phyloP scores from a whole-genome alignment of 805 yeast species.

The Yamadazyma sp. region DNA sequence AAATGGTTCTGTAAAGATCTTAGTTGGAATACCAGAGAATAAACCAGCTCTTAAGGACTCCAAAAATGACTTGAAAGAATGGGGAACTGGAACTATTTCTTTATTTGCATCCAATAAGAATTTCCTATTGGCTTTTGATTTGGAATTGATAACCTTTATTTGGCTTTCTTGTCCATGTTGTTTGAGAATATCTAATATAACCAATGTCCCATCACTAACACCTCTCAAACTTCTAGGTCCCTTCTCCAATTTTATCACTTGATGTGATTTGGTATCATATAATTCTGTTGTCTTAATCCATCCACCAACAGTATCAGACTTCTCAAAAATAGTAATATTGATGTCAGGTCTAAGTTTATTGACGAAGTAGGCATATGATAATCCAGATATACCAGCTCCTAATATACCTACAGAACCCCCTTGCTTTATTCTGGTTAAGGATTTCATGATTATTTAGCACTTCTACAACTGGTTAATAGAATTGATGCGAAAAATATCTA shows the following conservation, averaged over 20 bases:
- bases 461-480: no score
- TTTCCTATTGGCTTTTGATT: constrained; percentile 67
- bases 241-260: constrained; percentile 54
- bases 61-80: constrained; percentile 27
- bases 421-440: constrained; percentile 1
- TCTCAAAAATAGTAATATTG: constrained; percentile 60
- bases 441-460: constrained; percentile 1
- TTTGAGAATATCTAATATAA: constrained; percentile 59
- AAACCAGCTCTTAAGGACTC: constrained; percentile 35
- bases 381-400: constrained; percentile 89
- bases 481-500: no score
- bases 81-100: constrained; percentile 54
- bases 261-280: constrained; percentile 20
- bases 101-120: constrained; percentile 52
- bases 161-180: constrained; percentile 47
- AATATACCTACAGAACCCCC: constrained; percentile 61
- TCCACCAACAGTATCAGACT: constrained; percentile 63
- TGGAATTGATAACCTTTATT: constrained; percentile 55
- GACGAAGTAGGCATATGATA: constrained; percentile 68
- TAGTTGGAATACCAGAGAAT: constrained; percentile 41
- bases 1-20: constrained; percentile 53
- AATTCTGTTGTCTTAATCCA: constrained; percentile 59
- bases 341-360: constrained; percentile 75
- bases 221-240: constrained; percentile 94
- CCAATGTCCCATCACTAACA: constrained; percentile 69